Base-by-base conservation (phyloP, 2,329 filamentous ascomycete genomes). In the Penicillium sp. region DNA sequence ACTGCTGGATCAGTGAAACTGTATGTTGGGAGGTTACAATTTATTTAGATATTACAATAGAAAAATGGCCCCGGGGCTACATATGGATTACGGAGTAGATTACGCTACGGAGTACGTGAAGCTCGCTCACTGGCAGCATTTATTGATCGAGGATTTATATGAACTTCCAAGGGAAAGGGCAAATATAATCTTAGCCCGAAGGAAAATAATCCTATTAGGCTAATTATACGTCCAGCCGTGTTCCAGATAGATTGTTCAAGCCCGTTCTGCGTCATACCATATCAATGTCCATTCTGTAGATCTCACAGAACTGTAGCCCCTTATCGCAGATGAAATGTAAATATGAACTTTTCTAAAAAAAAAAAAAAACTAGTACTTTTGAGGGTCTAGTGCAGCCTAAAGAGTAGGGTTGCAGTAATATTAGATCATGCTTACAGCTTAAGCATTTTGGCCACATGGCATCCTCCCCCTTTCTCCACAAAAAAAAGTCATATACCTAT, bases 381-480 rank as follows among this genome's bases (percentile, higher is more conserved):
- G 45, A 25, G 33, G 35, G 8, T 10, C 22, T 37, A 26, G 37
- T 19, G 17, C 35, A 28, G 22, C n/a, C 30, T 31, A 2, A 17
- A 43, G 22, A 35, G 37, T 31, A 42, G 5, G 38, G 48, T 35
- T 44, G 19, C 22, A 50, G 30, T 46, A n/a, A 37, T 22, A n/a
- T 12, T 30, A 45, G 12, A 36, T 35, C 22, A 37, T 45, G 11
- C 40, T 45, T 19, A 14, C 37, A 46, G 49, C 40, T 36, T 37
- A 51, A 44, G 30, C n/a, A 17, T 28, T 37, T n/a, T 51, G 40
- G 25, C 49, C 38, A 51, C 49, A 51, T 45, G 41, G 31, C 22
- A 28, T 51, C 14, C 19, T 38, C 36, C 43, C 44, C 41, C 19
- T 35, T 17, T 53, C 51, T 38, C 43, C 49, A 37, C 49, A 35